phyloP scores from a whole-genome alignment of 495 filamentous ascomycete species.

The Penicillium tannophilum region DNA sequence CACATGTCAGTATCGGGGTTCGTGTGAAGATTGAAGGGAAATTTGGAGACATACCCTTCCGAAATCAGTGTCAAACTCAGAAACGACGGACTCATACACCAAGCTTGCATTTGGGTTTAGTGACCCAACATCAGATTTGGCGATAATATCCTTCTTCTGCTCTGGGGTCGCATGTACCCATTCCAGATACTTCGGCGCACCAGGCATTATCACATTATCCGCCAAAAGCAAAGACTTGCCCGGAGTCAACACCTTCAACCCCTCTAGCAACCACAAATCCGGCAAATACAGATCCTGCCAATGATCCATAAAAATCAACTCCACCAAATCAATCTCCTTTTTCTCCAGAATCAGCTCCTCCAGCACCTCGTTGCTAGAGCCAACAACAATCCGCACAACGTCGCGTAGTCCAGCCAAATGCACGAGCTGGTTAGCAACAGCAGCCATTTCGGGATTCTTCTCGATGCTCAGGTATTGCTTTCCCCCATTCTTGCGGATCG shows the following conservation, averaged over 20 bases:
- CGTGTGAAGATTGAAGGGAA: not conserved
- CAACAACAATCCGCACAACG: constrained; percentile 41
- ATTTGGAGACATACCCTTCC: not conserved
- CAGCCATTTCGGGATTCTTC: constrained; percentile 62
- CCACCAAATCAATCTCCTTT: constrained; percentile 43
- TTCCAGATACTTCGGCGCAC: constrained; percentile 61
- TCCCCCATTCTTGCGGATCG: constrained; percentile 53
- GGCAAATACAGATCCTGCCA: constrained; percentile 62
- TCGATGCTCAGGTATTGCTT: constrained; percentile 62
- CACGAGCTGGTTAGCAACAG: constrained; percentile 57
- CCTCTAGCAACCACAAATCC: constrained; percentile 68
- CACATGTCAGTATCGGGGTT: not conserved
- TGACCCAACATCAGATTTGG: not conserved
- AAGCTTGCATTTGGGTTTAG: not conserved
- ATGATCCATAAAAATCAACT: constrained; percentile 68
- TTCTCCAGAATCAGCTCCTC: constrained; percentile 34
- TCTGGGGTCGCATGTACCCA: constrained; percentile 16
- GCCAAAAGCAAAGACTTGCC: constrained; percentile 59
- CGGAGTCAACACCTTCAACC: constrained; percentile 53
- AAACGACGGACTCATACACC: not conserved
- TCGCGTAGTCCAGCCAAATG: constrained; percentile 65
- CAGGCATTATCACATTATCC: constrained; percentile 70
- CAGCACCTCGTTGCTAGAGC: constrained; percentile 23
- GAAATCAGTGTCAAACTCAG: not conserved
- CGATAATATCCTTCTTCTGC: constrained; percentile 3